Evolutionary conservation across 2,329 filamentous ascomycete genomes (phyloP).

Genomic region (Talaromyces marneffei): DNA sequence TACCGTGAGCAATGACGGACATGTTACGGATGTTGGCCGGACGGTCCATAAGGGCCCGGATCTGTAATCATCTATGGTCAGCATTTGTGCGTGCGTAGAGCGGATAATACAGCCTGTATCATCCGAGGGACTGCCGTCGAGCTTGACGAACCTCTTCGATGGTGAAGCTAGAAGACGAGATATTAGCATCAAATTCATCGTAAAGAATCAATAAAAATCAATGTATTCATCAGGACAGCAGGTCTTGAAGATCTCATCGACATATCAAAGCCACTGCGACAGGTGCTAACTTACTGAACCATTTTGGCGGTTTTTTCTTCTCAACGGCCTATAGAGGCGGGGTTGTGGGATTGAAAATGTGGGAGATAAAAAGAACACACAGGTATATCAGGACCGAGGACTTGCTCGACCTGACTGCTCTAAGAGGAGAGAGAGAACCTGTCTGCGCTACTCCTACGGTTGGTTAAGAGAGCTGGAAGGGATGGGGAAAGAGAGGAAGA

Average conservation of each 20-base stretch:
- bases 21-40: conserved; percentile 76
- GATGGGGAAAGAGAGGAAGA: conserved; percentile 22
- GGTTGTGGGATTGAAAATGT: conserved; percentile 26
- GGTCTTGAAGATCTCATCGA: neutral
- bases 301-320: conserved; percentile 73
- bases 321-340: conserved; percentile 37
- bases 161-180: conserved; percentile 68
- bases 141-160: conserved; percentile 68
- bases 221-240: conserved; percentile 14
- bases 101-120: neutral
- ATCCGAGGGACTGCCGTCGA: neutral
- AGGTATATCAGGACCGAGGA: conserved; percentile 39
- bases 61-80: conserved; percentile 25
- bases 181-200: conserved; percentile 25
- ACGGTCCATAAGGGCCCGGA: conserved; percentile 46
- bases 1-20: conserved; percentile 99
- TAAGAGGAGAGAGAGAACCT: conserved; percentile 27
- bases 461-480: conserved; percentile 22
- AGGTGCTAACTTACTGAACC: conserved; percentile 80
- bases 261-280: neutral
- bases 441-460: conserved; percentile 36
- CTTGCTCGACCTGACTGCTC: conserved; percentile 37
- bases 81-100: conserved; percentile 17
- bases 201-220: neutral
- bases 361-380: conserved; percentile 30